Percentiles rank a stretch among this genome's conserved stretches.
Evolutionary conservation across 225 moss, liverwort and hornwort species (phyloP).

Genomic region (Polytrichum commune): DNA sequence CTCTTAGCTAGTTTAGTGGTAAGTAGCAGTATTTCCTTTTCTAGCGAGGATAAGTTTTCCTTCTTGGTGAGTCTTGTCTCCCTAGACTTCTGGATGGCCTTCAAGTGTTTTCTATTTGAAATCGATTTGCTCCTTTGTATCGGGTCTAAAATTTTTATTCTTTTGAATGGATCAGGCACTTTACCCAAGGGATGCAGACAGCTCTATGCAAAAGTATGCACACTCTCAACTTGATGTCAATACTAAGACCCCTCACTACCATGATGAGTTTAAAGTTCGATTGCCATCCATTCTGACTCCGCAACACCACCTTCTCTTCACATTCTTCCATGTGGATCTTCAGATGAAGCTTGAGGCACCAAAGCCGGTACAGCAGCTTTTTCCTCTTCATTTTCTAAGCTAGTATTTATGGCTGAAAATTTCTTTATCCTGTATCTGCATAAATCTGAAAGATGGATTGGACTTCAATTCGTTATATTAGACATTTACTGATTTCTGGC

Average conservation of each 20-base stretch:
- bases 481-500: constrained; percentile 3
- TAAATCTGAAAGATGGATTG: too few species aligned
- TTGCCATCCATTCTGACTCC: constrained; percentile 79
- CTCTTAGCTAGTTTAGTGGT: too few species aligned
- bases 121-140: too few species aligned
- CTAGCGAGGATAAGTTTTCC: too few species aligned
- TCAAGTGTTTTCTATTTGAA: too few species aligned
- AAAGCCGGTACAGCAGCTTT: constrained; percentile 58
- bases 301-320: constrained; percentile 93
- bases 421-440: too few species aligned
- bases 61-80: too few species aligned
- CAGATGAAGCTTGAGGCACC: constrained; percentile 97
- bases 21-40: too few species aligned
- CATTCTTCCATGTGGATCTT: constrained; percentile 91
- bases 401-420: too few species aligned
- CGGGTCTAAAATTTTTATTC: too few species aligned
- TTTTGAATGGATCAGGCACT: constrained; percentile 55
- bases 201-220: constrained; percentile 83
- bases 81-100: too few species aligned
- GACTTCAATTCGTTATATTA: not conserved
- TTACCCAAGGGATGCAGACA: constrained; percentile 70
- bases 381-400: not conserved
- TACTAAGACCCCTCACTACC: constrained; percentile 73
- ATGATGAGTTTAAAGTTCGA: constrained; percentile 92
- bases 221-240: constrained; percentile 93